These are phyloP conservation scores for Leccinum rimulosum DNA, from an alignment of 768 basidiomycete species.

Conservation along the genomic window DNA sequence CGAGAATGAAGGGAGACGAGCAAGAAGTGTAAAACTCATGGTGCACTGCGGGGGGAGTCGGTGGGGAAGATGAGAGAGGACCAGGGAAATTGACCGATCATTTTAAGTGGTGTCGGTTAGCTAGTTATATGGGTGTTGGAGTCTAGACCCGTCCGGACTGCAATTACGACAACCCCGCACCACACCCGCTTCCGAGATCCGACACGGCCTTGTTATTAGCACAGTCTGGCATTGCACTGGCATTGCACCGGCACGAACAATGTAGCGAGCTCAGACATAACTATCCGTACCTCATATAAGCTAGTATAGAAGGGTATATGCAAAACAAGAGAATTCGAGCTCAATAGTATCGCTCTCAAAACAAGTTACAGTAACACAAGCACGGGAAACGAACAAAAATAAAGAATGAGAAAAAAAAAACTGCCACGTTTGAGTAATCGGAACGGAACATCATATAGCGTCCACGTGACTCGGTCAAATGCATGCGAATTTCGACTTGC, in stretches of 20 bases:
- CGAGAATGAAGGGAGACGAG: conserved; percentile 19
- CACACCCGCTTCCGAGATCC: conserved; percentile 13
- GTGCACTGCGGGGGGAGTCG: conserved; percentile 6
- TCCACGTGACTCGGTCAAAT: conserved; percentile 44
- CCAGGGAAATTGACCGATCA: conserved; percentile 14
- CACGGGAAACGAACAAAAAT: conserved; percentile 15
- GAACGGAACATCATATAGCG: conserved; percentile 4
- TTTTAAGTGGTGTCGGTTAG: conserved; percentile 18
- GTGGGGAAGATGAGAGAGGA: conserved; percentile 15
- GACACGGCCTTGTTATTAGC: conserved; percentile 22
- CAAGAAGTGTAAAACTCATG: conserved; percentile 32
- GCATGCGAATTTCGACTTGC: conserved; percentile 92
- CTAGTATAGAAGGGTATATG: conserved; percentile 33
- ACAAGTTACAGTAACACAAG: conserved; percentile 30
- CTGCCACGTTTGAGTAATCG: conserved; percentile 1
- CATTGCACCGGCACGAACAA: conserved; percentile 1
- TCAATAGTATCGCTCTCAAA: conserved; percentile 22
- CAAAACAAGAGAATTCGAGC: conserved; percentile 26
- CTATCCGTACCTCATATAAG: conserved; percentile 30
- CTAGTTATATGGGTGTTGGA: not conserved
- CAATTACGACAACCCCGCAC: conserved; percentile 8
- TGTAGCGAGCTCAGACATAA: conserved; percentile 21
- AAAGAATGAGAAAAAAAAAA: conserved; percentile 2
- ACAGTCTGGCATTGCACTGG: not conserved
- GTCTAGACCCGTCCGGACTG: conserved; percentile 5